A percentile compares a stretch with the other conserved stretches of the same genome.
Evolutionary conservation across 805 yeast genomes (phyloP).

Genomic region (Schwanniomyces polymorphus): DNA sequence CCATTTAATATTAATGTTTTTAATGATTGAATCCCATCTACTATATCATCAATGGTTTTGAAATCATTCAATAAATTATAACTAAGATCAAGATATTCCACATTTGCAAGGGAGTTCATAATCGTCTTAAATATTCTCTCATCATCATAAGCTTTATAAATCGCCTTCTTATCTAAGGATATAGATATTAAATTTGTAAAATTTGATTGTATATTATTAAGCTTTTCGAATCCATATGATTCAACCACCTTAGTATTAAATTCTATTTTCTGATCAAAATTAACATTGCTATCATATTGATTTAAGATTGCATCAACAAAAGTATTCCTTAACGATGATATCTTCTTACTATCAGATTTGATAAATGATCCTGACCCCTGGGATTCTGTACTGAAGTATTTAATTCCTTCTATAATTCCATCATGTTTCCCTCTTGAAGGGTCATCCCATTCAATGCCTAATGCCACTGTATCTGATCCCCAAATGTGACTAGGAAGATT

Average conservation of each 20-base stretch:
- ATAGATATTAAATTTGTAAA: constrained; percentile 45
- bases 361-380: constrained; percentile 64
- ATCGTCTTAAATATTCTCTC: constrained; percentile 1
- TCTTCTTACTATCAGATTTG: constrained; percentile 41
- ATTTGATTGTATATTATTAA: constrained; percentile 49
- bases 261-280: constrained; percentile 23
- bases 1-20: constrained; percentile 53
- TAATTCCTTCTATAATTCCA: constrained; percentile 55
- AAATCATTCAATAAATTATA: constrained; percentile 53
- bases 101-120: constrained; percentile 13
- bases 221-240: constrained; percentile 63
- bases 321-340: constrained; percentile 17
- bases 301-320: constrained; percentile 52
- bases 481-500: constrained; percentile 52
- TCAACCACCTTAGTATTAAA: constrained; percentile 63
- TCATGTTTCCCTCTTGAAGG: constrained; percentile 66
- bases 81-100: constrained; percentile 54
- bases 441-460: constrained; percentile 90
- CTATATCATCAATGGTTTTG: constrained; percentile 35
- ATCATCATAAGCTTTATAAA: constrained; percentile 21
- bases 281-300: constrained; percentile 40
- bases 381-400: constrained; percentile 50
- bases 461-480: constrained; percentile 51
- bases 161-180: constrained; percentile 47
- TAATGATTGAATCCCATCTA: constrained; percentile 36